These are phyloP conservation scores for Porcisia deanei DNA, from an alignment of 208 protist species.

Conservation along the genomic window DNA sequence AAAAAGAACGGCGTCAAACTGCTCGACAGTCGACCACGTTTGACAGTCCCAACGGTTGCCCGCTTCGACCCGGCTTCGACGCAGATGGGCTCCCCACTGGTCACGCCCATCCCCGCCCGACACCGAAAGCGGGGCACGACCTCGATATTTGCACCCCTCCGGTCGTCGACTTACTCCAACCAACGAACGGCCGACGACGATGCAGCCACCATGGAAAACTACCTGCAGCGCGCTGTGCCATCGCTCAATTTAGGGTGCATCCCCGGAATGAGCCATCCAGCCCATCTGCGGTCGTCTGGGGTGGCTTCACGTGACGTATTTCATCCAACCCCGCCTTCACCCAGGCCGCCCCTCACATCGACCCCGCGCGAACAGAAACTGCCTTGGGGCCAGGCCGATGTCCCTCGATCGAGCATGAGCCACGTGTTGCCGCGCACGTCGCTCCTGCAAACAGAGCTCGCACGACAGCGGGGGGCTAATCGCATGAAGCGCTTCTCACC, in stretches of 20 bases:
- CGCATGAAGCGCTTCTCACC: slow-evolving; percentile 36
- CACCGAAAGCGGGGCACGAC: neutral
- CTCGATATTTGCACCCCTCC: slow-evolving; percentile 4
- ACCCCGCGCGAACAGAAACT: slow-evolving; percentile 11
- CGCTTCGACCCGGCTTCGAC: slow-evolving; percentile 7
- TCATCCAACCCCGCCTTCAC: neutral
- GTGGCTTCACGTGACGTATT: neutral
- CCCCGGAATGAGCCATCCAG: neutral
- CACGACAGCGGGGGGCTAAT: slow-evolving; percentile 32
- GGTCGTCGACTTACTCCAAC: neutral
- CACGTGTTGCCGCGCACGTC: slow-evolving; percentile 13
- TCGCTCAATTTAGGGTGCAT: slow-evolving; percentile 10
- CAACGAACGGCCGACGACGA: slow-evolving; percentile 27
- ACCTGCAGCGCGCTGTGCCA: slow-evolving; percentile 22
- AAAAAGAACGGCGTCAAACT: slow-evolving; percentile 59
- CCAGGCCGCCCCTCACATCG: neutral
- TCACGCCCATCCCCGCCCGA: slow-evolving; percentile 20
- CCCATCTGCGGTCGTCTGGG: neutral
- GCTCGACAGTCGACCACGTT: slow-evolving; percentile 34
- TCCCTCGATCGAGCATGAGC: slow-evolving; percentile 14
- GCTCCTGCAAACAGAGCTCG: slow-evolving; percentile 29
- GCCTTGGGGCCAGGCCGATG: neutral
- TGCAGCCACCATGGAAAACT: slow-evolving; percentile 37
- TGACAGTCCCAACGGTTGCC: neutral
- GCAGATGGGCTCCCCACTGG: slow-evolving; percentile 22